These are phyloP conservation scores for Cercis canadensis DNA, from an alignment of 306 rosid genomes.

Conservation along the genomic window DNA sequence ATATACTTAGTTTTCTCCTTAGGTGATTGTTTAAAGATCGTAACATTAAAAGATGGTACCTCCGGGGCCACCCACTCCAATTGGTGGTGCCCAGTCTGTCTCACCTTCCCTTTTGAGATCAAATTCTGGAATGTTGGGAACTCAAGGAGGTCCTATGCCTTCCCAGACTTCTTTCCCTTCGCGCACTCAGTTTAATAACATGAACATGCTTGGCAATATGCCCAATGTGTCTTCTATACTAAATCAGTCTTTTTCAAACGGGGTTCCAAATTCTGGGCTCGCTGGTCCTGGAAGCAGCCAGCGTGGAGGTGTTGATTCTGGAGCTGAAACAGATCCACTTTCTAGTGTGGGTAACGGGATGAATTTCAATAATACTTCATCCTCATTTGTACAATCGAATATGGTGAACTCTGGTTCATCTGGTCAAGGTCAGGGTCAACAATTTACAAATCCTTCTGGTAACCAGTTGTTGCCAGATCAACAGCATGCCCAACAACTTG, in stretches of 20 bases:
- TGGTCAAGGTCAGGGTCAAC: conserved; percentile 84
- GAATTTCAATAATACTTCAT: conserved; percentile 64
- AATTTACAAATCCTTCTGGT: conserved; percentile 70
- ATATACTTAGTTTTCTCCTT: conserved; percentile 54
- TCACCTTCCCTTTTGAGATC: conserved; percentile 81
- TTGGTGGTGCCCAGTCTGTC: conserved; percentile 89
- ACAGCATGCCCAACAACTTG: conserved; percentile 85
- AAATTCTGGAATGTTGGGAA: conserved; percentile 87
- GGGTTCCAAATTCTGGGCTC: conserved; percentile 72
- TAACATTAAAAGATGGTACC: conserved; percentile 70
- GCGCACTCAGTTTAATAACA: conserved; percentile 68
- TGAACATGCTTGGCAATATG: conserved; percentile 83
- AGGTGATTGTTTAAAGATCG: conserved; percentile 46
- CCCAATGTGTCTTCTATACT: conserved; percentile 79
- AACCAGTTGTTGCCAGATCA: conserved; percentile 79
- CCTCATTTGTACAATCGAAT: conserved; percentile 68
- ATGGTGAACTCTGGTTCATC: conserved; percentile 70
- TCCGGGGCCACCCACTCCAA: conserved; percentile 87
- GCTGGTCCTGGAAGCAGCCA: conserved; percentile 76
- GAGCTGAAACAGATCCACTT: conserved; percentile 78
- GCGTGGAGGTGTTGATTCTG: conserved; percentile 73
- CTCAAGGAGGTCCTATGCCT: conserved; percentile 80
- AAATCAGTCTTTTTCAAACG: conserved; percentile 80
- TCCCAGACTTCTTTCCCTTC: conserved; percentile 73
- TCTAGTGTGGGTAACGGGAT: conserved; percentile 76